Percentiles rank a stretch among this genome's conserved stretches.
phyloP scores from a whole-genome alignment of 441 rosid genomes.

The Cnidoscolus chayamansa region DNA sequence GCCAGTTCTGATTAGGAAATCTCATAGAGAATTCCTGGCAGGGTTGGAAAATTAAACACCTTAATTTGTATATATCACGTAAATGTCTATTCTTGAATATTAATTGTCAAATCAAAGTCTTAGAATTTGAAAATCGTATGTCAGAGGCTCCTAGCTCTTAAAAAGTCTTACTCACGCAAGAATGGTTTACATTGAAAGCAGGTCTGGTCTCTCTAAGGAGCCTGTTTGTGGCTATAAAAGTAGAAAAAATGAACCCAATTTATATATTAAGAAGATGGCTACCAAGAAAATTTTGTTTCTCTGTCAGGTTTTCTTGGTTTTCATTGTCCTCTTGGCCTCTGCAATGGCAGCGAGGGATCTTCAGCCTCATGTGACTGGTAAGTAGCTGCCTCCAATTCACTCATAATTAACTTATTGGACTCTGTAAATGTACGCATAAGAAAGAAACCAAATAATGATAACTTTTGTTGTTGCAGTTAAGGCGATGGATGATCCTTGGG shows the following conservation, averaged over 20 bases:
- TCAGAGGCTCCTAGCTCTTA: no score
- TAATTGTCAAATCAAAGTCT: no score
- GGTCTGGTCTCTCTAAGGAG: background rate
- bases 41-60: background rate
- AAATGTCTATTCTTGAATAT: no score
- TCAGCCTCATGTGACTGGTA: background rate
- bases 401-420: no score
- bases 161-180: background rate
- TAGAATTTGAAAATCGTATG: no score
- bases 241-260: background rate
- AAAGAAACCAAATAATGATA: no score
- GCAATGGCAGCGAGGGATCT: conserved; percentile 1
- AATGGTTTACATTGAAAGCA: background rate
- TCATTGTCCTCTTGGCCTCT: background rate
- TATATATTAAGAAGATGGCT: background rate
- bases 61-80: background rate
- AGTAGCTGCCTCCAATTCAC: background rate
- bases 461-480: background rate
- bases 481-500: background rate
- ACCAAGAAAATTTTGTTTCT: background rate
- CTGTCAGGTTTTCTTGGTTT: background rate
- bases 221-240: background rate
- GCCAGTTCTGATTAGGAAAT: background rate
- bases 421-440: no score
- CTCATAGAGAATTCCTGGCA: background rate